Conservation (phyloP, 2,329 filamentous ascomycete genomes). For the Penicillium occitanis region DNA sequence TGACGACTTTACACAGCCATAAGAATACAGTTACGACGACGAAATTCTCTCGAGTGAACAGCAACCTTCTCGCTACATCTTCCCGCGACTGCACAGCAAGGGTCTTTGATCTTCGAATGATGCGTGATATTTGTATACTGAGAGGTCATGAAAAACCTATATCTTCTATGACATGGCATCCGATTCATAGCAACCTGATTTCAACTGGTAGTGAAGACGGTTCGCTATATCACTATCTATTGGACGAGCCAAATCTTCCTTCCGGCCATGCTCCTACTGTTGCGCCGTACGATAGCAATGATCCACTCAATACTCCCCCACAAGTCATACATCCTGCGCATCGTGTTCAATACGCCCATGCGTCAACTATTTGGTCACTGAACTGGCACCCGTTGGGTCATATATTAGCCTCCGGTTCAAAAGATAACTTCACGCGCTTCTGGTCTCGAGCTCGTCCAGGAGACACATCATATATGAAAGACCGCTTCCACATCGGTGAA, state of each 20-base stretch:
- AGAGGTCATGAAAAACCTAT: constrained; percentile 97
- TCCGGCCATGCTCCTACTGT: constrained; percentile 67
- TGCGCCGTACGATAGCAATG: constrained; percentile 80
- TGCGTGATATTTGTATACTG: constrained; percentile 92
- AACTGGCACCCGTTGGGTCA: constrained; percentile 98
- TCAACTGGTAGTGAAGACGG: constrained; percentile 90
- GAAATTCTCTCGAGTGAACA: constrained; percentile 81
- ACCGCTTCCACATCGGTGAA: constrained; percentile 94
- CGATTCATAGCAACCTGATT: constrained; percentile 82
- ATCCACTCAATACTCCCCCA: constrained; percentile 74
- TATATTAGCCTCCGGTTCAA: constrained; percentile 90
- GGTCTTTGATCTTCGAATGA: constrained; percentile 94
- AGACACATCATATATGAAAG: constrained; percentile 79
- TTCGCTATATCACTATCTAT: constrained; percentile 87
- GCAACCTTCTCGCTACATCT: constrained; percentile 83
- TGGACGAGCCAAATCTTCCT: constrained; percentile 89
- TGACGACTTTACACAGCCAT: constrained; percentile 92
- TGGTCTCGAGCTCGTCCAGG: constrained; percentile 91
- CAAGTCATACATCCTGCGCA: constrained; percentile 94
- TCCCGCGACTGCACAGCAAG: constrained; percentile 90
- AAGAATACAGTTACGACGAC: constrained; percentile 97
- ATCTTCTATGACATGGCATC: constrained; percentile 89
- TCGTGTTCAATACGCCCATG: constrained; percentile 81
- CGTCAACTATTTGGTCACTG: constrained; percentile 94
- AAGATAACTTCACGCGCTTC: constrained; percentile 94